Evolutionary conservation across 1,284 basidiomycete species (phyloP), one percentile per base, ranked within the genome.

Genomic region (Ustilago lituana): DNA sequence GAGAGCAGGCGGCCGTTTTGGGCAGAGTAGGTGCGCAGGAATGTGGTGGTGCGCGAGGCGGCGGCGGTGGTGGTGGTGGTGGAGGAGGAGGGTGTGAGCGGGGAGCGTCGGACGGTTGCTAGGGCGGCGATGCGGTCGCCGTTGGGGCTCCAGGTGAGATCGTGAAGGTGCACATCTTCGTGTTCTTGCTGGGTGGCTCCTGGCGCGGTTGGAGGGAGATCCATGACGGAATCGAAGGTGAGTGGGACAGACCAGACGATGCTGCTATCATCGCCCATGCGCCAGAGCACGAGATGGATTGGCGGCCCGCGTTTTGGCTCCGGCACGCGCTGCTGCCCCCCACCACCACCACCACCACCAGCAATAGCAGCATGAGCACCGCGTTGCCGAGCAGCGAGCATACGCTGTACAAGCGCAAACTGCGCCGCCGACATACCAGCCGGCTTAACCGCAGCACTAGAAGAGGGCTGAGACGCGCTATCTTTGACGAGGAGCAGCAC

Each of bases 371-470:
- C 61, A 23, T 47, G 51, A 33, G 55, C 51, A n/a, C 64, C 64
- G 20, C 64, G 57, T 26, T 65, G 61, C 15, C 62, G 56, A 15
- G 67, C 58, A 11, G 64, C 67, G 12, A 70, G 53, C 57, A 70
- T 70, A 12, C 67, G 61, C 32, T 70, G 67, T 12, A 65, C 61
- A 22, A 70, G 53, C 1, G 67, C 67, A 24, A 61, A 61, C 26
- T 70, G 67, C 3, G 67, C 67, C 3, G 58, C 67, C 1, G 67
- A 70, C 62, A 70, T 65, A 5, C 67, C 62, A 8, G 62, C 52
- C 1, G 67, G 61, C 7, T 53, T 23, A 19, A 47, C 23, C 11
- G 67, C 44, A 19, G 58, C 56, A 6, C 32, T 35, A 43, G 46
- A 26, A 3, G 51, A 20, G 4, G 45, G n/a, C n/a, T n/a, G 44